Evolutionary conservation across 78 protist species (phyloP).

Genomic region (slime mould (Dictyostelium discoideum)): DNA sequence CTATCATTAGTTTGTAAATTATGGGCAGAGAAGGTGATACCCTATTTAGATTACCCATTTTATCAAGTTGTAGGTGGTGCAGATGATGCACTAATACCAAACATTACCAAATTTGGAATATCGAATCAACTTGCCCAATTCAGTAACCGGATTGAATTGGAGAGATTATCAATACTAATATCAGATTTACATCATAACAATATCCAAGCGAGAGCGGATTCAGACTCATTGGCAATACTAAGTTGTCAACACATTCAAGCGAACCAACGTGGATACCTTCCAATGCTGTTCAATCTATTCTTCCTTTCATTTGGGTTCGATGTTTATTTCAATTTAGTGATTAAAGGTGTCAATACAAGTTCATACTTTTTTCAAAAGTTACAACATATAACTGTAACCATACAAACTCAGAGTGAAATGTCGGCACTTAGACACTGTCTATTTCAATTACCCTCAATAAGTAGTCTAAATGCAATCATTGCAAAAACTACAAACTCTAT

Average conservation of each 20-base stretch:
- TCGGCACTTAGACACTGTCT: neutral
- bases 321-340: neutral
- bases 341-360: neutral
- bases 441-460: neutral
- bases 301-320: neutral
- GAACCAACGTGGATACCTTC: neutral
- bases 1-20: conserved; percentile 14
- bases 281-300: neutral
- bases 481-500: neutral
- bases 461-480: neutral
- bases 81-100: neutral
- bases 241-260: neutral
- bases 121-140: neutral
- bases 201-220: neutral
- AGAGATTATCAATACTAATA: neutral
- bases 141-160: neutral
- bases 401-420: neutral
- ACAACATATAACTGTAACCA: neutral
- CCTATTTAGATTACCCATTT: conserved; percentile 1
- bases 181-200: neutral
- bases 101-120: neutral
- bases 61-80: neutral
- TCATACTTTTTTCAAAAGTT: neutral
- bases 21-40: conserved; percentile 39
- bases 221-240: neutral